Percentiles rank a stretch among this genome's conserved stretches.
Evolutionary conservation across 148 eudicot species (phyloP).

Genomic region (Chenopodium album): DNA sequence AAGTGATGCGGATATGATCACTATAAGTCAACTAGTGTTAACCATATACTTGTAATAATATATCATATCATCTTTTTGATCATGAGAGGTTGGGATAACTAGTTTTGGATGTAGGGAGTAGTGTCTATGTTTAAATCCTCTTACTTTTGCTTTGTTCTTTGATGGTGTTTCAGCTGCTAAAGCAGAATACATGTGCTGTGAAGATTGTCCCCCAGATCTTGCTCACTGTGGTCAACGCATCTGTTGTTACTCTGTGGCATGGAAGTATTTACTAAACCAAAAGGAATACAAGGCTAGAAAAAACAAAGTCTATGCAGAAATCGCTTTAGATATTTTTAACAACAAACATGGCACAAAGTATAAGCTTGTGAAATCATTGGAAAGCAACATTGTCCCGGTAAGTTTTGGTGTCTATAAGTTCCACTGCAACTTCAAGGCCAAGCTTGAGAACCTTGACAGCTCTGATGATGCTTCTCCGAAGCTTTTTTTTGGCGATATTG

Average conservation of each 20-base stretch:
- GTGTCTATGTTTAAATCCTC: background rate
- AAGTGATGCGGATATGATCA: too few relatives aligned
- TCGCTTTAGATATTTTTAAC: background rate
- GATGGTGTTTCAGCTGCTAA: background rate
- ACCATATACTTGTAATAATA: too few relatives aligned
- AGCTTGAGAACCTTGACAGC: background rate
- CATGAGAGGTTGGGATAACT: background rate
- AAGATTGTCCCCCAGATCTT: background rate
- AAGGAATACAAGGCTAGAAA: background rate
- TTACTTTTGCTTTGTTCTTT: background rate
- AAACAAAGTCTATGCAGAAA: background rate
- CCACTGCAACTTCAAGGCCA: constrained; percentile 12
- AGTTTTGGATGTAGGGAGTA: background rate
- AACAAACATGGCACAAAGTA: constrained; percentile 6
- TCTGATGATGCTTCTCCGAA: background rate
- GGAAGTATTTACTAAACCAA: background rate
- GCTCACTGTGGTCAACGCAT: background rate
- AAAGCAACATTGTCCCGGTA: background rate
- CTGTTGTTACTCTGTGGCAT: too few relatives aligned
- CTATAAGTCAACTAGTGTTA: too few relatives aligned
- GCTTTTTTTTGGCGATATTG: constrained; percentile 1
- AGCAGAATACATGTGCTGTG: background rate
- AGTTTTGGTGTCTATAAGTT: background rate
- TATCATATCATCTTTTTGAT: too few relatives aligned
- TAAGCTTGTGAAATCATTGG: constrained; percentile 2